Evolutionary conservation across 129 eudicot genomes (phyloP).

Genomic region (Lactuca saligna): DNA sequence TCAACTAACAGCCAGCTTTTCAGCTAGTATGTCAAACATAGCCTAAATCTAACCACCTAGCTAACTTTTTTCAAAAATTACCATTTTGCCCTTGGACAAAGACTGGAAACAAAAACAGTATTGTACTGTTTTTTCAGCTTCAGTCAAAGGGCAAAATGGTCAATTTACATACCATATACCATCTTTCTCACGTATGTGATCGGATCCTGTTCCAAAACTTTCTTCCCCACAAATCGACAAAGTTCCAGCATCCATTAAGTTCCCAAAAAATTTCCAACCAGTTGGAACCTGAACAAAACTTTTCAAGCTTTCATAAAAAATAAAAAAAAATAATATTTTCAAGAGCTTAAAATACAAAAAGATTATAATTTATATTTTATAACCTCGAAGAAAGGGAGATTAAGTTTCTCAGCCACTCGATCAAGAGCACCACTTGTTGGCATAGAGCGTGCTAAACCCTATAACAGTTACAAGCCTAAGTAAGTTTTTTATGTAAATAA

Average conservation of each 20-base stretch:
- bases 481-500: slow-evolving; percentile 1
- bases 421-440: slow-evolving; percentile 99
- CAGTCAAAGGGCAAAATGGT: not conserved
- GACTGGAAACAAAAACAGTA: not conserved
- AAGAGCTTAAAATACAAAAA: slow-evolving; percentile 4
- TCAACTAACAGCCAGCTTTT: too few relatives aligned
- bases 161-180: slow-evolving; percentile 69
- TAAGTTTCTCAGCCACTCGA: slow-evolving; percentile 84
- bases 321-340: not conserved
- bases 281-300: slow-evolving; percentile 80
- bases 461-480: slow-evolving; percentile 21
- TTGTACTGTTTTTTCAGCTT: too few relatives aligned
- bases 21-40: too few relatives aligned
- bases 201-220: slow-evolving; percentile 99
- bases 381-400: slow-evolving; percentile 93
- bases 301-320: not conserved
- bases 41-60: not conserved
- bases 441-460: slow-evolving; percentile 99
- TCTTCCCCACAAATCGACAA: slow-evolving; percentile 98
- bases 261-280: slow-evolving; percentile 99
- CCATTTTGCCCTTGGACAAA: not conserved
- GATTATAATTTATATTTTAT: not conserved
- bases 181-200: slow-evolving; percentile 99
- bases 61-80: not conserved
- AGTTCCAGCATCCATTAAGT: slow-evolving; percentile 95